A percentile compares a stretch with the other conserved stretches of the same genome.
Conservation (phyloP, 1,284 basidiomycete genomes). For the Sporisorium iseilematis-ciliati region DNA sequence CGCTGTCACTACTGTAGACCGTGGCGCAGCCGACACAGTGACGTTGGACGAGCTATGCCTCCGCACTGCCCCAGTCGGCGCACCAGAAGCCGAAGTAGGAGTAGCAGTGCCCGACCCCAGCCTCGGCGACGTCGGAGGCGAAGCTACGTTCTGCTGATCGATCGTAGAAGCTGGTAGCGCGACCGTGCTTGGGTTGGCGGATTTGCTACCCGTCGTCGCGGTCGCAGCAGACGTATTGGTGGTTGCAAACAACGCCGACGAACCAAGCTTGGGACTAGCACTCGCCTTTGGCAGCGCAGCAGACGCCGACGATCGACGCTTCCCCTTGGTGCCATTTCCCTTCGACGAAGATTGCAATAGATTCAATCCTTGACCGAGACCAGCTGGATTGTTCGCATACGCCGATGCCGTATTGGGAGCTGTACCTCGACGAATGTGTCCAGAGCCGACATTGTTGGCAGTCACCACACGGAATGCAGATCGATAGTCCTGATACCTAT, state of each 20-base stretch:
- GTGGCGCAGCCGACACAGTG: constrained; percentile 27
- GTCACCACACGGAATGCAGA: constrained; percentile 61
- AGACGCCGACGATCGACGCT: constrained; percentile 25
- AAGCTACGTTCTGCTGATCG: constrained; percentile 26
- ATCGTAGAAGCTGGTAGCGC: constrained; percentile 31
- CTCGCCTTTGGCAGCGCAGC: constrained; percentile 24
- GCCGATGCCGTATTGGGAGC: constrained; percentile 13
- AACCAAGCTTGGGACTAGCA: constrained; percentile 35
- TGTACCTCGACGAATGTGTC: constrained; percentile 32
- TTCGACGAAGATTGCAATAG: constrained; percentile 27
- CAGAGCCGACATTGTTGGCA: constrained; percentile 47
- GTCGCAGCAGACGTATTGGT: constrained; percentile 5
- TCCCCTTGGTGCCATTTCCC: constrained; percentile 15
- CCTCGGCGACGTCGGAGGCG: constrained; percentile 31
- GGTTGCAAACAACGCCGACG: constrained; percentile 6
- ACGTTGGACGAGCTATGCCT: constrained; percentile 27
- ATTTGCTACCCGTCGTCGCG: constrained; percentile 1
- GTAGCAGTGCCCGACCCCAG: constrained; percentile 27
- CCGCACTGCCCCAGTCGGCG: constrained; percentile 4
- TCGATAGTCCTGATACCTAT: constrained; percentile 60
- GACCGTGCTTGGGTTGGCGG: constrained; percentile 27
- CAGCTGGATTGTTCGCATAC: constrained; percentile 16
- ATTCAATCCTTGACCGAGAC: constrained; percentile 33
- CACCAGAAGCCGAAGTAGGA: constrained; percentile 11
- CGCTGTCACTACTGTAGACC: constrained; percentile 5